Base-by-base conservation (phyloP, 169 alveolate species). In the Plasmodium sp. region DNA sequence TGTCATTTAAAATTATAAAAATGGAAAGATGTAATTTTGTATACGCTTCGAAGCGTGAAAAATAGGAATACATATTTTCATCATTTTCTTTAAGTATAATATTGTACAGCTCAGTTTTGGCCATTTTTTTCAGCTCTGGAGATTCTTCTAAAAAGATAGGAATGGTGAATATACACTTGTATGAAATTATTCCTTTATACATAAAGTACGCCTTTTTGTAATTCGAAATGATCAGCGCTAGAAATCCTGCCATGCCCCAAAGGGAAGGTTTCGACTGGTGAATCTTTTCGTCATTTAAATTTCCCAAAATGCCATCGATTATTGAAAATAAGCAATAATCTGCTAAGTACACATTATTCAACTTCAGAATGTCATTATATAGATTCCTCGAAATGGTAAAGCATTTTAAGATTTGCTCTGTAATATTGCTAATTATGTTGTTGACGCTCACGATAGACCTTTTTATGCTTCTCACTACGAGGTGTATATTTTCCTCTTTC, bases 191-290 rank as follows among this genome's bases (percentile, higher is more conserved):
- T n/a, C 93, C 93, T 84, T 84, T 84, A 73, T 84, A 84, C 16
- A 84, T 84, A 84, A 84, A 84, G 56, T 84, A 84, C 4, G 84
- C 93, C 67, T 84, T 84, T 84, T 84, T 84, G 48, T 84, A 84
- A 84, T 84, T 84, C 10, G 93, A 73, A 73, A 84, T 84, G 4
- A 84, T 84, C 33, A 84, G 80, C 4, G 93, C 31, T 84, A 84
- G 56, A 18, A 84, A 84, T 73, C 80, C 77, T 58, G 93, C 48
- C 12, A 84, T 58, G 3, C 93, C 93, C 93, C 93, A 84, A 73
- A 84, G 73, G n/a, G 93, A 7, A 45, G 93, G 75, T 9, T 72
- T 84, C 10, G 93, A 72, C 80, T 84, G 84, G 74, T 84, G 18
- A 31, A 62, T 22, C n/a, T 84, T 73, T 33, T 84, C 93, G 27